Evolutionary conservation across 2,329 filamentous ascomycete species (phyloP).

Genomic region (Lasiodiplodia gonubiensis): DNA sequence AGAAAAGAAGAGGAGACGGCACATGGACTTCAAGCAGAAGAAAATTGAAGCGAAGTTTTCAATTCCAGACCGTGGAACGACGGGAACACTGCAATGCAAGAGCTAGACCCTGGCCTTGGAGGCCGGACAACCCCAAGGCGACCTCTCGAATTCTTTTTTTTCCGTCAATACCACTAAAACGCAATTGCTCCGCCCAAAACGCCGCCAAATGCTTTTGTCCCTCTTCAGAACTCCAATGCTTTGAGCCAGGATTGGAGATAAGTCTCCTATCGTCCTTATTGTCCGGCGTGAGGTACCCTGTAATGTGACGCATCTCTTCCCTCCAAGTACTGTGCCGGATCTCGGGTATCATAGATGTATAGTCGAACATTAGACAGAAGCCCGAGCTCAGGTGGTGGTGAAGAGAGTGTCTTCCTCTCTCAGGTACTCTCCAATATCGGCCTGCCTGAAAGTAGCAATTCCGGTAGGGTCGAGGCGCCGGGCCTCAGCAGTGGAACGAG

Average conservation of each 20-base stretch:
- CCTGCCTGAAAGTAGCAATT: slow-evolving; percentile 87
- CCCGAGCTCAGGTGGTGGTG: slow-evolving; percentile 50
- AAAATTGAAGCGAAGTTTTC: neutral
- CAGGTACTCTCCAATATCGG: slow-evolving; percentile 93
- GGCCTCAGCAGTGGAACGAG: slow-evolving; percentile 83
- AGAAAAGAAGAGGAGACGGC: neutral
- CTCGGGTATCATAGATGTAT: slow-evolving; percentile 15
- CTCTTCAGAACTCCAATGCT: slow-evolving; percentile 11
- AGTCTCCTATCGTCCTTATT: neutral
- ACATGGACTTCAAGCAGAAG: neutral
- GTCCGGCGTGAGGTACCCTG: neutral
- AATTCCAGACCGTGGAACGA: neutral
- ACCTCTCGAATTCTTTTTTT: neutral
- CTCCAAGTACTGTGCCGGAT: neutral
- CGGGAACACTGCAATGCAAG: neutral
- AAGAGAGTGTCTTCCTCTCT: slow-evolving; percentile 76
- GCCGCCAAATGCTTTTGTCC: slow-evolving; percentile 24
- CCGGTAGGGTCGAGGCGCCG: slow-evolving; percentile 87
- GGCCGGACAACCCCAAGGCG: neutral
- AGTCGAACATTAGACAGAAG: neutral
- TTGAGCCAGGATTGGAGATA: neutral
- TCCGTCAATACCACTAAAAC: neutral
- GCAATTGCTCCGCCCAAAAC: neutral
- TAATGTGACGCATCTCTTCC: neutral
- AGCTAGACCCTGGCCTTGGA: neutral